Evolutionary conservation across 1,284 basidiomycete genomes (phyloP), one percentile per base, ranked within the genome.

Genomic region (Farysia itapuensis): DNA sequence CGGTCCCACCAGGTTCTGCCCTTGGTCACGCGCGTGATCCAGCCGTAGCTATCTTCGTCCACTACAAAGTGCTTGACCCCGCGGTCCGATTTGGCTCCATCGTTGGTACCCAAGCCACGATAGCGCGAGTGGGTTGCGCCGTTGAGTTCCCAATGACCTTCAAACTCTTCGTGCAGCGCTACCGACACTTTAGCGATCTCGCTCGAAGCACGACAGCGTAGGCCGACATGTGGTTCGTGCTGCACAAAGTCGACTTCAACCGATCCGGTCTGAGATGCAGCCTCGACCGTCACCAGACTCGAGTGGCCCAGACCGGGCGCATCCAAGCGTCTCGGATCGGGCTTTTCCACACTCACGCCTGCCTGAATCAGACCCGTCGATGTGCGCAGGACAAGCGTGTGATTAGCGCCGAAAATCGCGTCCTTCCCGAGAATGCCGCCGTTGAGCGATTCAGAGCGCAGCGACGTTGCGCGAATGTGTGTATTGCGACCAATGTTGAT

Each of bases 391-490:
- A 32, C 35, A 14, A 70, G 50, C 5, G 68, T 60, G 36, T 63
- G 50, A 25, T 70, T 70, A 15, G 54, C 66, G 20, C 58, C 44
- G 49, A 57, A 51, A 12, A 51, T 35, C 13, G 52, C 59, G 28
- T 45, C 43, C 16, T 52, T 37, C 15, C 45, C 59, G 14, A 52
- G 44, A 39, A 63, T 53, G 35, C 47, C 45, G 29, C 59, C 59
- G 38, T 53, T 56, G 39, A 48, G 46, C 13, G 59, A 52, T 15
- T 53, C 52, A 6, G 53, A 44, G 4, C 48, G 58, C 35, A 52
- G 14, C 15, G 58, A 51, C 33, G 58, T 61, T 5, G 47, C 58
- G 15, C 52, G 47, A 7, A 61, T 26, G 33, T 32, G 47, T 19
- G 58, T 39, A 28, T 49, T 35, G 42, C 52, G 42, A 5, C 46